Evolutionary conservation across 225 moss, liverwort and hornwort species (phyloP), one percentile per base, ranked within the genome.

Genomic region (Thuidium tamariscinum): DNA sequence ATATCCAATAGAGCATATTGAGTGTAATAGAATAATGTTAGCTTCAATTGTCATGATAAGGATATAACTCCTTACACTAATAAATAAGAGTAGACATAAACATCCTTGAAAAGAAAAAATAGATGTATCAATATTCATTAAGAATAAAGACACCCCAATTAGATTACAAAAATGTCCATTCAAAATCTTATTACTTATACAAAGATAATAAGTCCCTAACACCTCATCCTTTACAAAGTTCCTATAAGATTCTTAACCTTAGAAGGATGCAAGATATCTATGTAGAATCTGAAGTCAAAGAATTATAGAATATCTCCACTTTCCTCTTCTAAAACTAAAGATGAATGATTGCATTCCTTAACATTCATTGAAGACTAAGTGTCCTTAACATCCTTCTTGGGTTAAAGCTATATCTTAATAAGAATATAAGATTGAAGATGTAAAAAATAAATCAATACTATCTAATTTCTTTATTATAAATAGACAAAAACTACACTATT

Each of bases 361-460:
- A n/a, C n/a, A n/a, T n/a, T n/a, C n/a, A n/a, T n/a, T n/a, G n/a
- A n/a, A n/a, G n/a, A n/a, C n/a, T n/a, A n/a, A n/a, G n/a, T n/a
- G n/a, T n/a, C n/a, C n/a, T n/a, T n/a, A n/a, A n/a, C n/a, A n/a
- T n/a, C n/a, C n/a, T n/a, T n/a, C n/a, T n/a, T n/a, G n/a, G n/a
- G n/a, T n/a, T n/a, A 44, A 41, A 25, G 41, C 5, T 2, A 16
- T 27, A 70, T 42, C 26, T 27, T 16, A 16, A 16, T 9, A 39
- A 41, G 10, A 67, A 12, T 11, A 16, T 9, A 39, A 41, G 10
- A 67, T 22, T 11, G 25, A 68, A 39, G 8, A 14, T 39, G 25
- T 0, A 14, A 0, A 68, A 25, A 68, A 23, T 39, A 39, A 68
- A 39, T 7, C 7, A 68, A 25, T 25, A 25, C 4, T 1, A 2